Percentiles rank a stretch among this genome's conserved stretches.
Evolutionary conservation across 2,329 filamentous ascomycete species (phyloP).

Genomic region (Aureobasidium leucospermi): DNA sequence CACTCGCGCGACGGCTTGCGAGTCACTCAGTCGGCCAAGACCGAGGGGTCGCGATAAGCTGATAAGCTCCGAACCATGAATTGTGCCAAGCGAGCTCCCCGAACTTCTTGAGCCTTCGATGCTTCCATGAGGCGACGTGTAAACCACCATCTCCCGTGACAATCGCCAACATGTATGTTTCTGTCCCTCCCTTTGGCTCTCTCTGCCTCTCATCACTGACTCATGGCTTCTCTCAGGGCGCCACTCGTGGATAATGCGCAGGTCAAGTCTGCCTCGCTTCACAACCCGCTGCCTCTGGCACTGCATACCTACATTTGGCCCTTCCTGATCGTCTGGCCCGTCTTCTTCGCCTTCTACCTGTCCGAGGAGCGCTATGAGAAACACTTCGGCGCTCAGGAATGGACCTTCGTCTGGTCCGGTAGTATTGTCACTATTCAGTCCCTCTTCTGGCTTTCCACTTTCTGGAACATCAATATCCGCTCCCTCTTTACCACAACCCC

Average conservation of each 20-base stretch:
- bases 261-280: slow-evolving; percentile 79
- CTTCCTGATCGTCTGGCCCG: slow-evolving; percentile 83
- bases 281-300: slow-evolving; percentile 74
- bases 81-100: not conserved
- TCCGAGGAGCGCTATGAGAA: slow-evolving; percentile 76
- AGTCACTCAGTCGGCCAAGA: too few species aligned
- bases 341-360: slow-evolving; percentile 83
- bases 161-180: slow-evolving; percentile 15
- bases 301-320: slow-evolving; percentile 90
- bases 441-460: slow-evolving; percentile 87
- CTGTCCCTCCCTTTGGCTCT: not conserved
- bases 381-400: slow-evolving; percentile 89
- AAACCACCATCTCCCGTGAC: not conserved
- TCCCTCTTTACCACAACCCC: slow-evolving; percentile 72
- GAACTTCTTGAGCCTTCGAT: slow-evolving; percentile 1
- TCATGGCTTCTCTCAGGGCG: slow-evolving; percentile 36
- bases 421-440: slow-evolving; percentile 82
- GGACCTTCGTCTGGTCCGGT: slow-evolving; percentile 93
- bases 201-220: not conserved
- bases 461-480: slow-evolving; percentile 90
- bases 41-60: not conserved
- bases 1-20: not conserved
- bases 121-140: slow-evolving; percentile 7
- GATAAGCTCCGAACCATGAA: not conserved
- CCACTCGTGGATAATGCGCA: slow-evolving; percentile 86